Evolutionary conservation across 1,284 basidiomycete genomes (phyloP).

Genomic region (Cutaneotrichosporon mucoides): DNA sequence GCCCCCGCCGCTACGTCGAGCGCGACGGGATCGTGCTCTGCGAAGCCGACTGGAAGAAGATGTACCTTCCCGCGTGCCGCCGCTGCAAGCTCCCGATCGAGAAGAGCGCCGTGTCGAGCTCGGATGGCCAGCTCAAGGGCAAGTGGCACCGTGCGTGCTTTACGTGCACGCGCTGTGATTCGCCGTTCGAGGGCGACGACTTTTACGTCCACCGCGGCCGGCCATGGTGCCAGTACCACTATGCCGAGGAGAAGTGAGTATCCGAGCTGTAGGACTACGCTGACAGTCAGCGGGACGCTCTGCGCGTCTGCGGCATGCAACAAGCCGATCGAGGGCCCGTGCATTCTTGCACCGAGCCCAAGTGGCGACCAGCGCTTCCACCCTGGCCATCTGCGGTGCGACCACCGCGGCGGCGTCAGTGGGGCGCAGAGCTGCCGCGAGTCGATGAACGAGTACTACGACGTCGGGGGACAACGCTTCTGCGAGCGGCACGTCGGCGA

Average conservation of each 20-base stretch:
- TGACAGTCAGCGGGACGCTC: conserved; percentile 57
- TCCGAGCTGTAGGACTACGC: too few relatives aligned
- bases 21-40: conserved; percentile 67
- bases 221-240: conserved; percentile 82
- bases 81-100: conserved; percentile 77
- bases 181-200: conserved; percentile 78
- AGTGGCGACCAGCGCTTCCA: conserved; percentile 67
- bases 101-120: conserved; percentile 80
- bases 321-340: conserved; percentile 83
- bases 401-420: conserved; percentile 52
- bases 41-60: conserved; percentile 84
- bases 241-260: conserved; percentile 73
- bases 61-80: conserved; percentile 83
- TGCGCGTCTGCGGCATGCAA: conserved; percentile 73
- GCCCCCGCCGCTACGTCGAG: conserved; percentile 67
- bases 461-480: conserved; percentile 71
- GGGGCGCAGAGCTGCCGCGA: conserved; percentile 32
- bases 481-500: conserved; percentile 67
- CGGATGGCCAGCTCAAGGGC: conserved; percentile 85
- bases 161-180: conserved; percentile 73
- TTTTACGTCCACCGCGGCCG: conserved; percentile 85
- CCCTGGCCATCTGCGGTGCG: conserved; percentile 69
- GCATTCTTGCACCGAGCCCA: conserved; percentile 65
- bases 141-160: conserved; percentile 88
- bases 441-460: conserved; percentile 67